Base-by-base conservation (phyloP, 176 grass and related monocot genomes). In the Saccharum officinarum region DNA sequence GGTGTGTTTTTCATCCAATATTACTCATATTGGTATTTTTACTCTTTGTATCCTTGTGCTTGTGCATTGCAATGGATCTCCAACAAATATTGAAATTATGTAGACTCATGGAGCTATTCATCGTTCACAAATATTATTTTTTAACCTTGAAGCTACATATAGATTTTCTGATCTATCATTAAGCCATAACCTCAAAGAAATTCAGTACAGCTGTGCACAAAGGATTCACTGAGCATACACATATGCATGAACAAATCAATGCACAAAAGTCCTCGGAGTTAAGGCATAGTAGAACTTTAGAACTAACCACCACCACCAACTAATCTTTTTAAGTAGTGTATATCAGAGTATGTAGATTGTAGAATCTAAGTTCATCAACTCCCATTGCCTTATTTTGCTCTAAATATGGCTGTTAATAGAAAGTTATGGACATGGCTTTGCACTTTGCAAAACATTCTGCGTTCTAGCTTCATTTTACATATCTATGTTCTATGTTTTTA, bases 1-100 rank as follows among this genome's bases (percentile, higher is more conserved):
- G 93, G 95, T 95, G 91, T 50, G 69, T 73, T 92, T 71, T 33
- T 85, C 86, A 62, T 69, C 69, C 2, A 61, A 26, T 37, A 38
- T 16, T 44, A 59, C 44, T 71, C 34, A 7, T 46, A 1, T 14
- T 55, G 4, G 0, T 75, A 5, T 20, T 18, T 64, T 64, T 60
- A 1, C n/a, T 71, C 4, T 59, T 65, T 9, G 1, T 50, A 31
- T 8, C 3, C 41, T 46, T n/a, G 12, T 46, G 12, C 5, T 6
- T 46, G 12, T 73, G 41, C 41, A 46, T 73, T 73, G 41, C 40
- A 73, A 16, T 46, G 70, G 41, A 73, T 73, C 40, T 13, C 22
- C 20, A 12, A n/a, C 5, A 70, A 42, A 71, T 42, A 73, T 26
- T 73, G 40, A 72, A 72, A 45, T 45, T 45, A 72, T 45, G 22